Conservation (phyloP, 1,284 basidiomycete species). For the Puccinia novopanici region DNA sequence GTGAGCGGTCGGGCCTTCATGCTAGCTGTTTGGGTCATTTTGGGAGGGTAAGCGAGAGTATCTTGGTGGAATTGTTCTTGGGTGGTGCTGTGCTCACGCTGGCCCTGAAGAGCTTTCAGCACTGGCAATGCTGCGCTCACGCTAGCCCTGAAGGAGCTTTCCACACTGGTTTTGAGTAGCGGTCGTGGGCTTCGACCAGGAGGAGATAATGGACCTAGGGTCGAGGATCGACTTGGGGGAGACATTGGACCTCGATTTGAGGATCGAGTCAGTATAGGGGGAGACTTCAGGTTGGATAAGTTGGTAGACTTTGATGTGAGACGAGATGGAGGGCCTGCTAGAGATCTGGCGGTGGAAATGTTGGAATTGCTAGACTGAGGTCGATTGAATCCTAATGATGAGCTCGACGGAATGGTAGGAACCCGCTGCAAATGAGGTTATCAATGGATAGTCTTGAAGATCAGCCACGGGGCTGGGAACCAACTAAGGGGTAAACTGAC, state of each 20-base stretch:
- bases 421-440: slow-evolving; percentile 39
- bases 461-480: background rate
- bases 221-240: slow-evolving; percentile 15
- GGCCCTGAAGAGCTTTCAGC: background rate
- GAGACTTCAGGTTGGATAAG: slow-evolving; percentile 24
- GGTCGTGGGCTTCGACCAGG: background rate
- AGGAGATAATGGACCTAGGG: slow-evolving; percentile 22
- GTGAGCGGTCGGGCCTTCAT: background rate
- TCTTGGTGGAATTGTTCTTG: slow-evolving; percentile 14
- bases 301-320: background rate
- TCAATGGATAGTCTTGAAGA: slow-evolving; percentile 23
- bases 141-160: background rate
- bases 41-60: background rate
- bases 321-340: background rate
- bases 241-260: slow-evolving; percentile 20
- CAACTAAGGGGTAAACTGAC: slow-evolving; percentile 38
- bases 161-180: slow-evolving; percentile 2
- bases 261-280: slow-evolving; percentile 4
- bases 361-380: slow-evolving; percentile 27
- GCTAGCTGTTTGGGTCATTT: background rate
- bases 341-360: background rate
- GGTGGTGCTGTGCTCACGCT: background rate
- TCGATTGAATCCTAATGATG: slow-evolving; percentile 16
- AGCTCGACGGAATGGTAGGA: slow-evolving; percentile 11
- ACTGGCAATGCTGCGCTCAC: background rate